These are phyloP conservation scores for Aspergillus ibericus DNA, from an alignment of 2,329 filamentous ascomycete genomes.

Conservation along the genomic window DNA sequence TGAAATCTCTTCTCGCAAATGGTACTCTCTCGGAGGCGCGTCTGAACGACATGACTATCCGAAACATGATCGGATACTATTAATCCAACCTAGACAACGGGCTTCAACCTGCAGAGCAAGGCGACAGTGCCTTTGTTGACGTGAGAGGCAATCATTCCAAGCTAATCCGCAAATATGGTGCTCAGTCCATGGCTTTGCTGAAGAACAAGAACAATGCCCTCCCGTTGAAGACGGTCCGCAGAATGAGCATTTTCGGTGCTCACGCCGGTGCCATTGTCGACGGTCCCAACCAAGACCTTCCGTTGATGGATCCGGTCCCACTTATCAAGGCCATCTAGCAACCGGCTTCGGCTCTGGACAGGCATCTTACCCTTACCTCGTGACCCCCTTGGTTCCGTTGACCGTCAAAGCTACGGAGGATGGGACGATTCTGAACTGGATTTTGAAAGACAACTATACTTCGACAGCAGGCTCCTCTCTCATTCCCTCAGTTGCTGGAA, in stretches of 20 bases:
- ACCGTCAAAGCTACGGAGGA: conserved; percentile 14
- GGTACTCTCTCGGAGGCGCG: conserved; percentile 42
- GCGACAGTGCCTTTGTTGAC: conserved; percentile 30
- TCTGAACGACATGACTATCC: conserved; percentile 49
- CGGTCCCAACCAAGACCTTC: background rate
- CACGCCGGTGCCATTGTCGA: background rate
- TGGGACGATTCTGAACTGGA: conserved; percentile 20
- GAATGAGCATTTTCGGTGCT: conserved; percentile 9
- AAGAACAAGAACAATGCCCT: conserved; percentile 54
- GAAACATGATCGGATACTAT: conserved; percentile 50
- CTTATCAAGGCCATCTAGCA: conserved; percentile 12
- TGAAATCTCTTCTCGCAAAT: conserved; percentile 25
- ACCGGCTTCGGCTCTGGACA: conserved; percentile 17
- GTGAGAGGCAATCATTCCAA: conserved; percentile 48
- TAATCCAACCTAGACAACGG: conserved; percentile 29
- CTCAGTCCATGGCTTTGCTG: conserved; percentile 56
- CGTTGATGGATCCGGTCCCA: conserved; percentile 11
- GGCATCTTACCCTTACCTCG: conserved; percentile 17
- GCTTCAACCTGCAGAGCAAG: background rate
- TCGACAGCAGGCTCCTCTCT: conserved; percentile 5
- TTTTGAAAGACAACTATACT: conserved; percentile 16
- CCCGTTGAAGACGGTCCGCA: conserved; percentile 36
- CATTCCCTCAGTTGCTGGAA: background rate
- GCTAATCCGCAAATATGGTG: conserved; percentile 52
- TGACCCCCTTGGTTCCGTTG: conserved; percentile 14